Evolutionary conservation across 208 protist species (phyloP).

Genomic region (Acanthamoeba divionensis): DNA sequence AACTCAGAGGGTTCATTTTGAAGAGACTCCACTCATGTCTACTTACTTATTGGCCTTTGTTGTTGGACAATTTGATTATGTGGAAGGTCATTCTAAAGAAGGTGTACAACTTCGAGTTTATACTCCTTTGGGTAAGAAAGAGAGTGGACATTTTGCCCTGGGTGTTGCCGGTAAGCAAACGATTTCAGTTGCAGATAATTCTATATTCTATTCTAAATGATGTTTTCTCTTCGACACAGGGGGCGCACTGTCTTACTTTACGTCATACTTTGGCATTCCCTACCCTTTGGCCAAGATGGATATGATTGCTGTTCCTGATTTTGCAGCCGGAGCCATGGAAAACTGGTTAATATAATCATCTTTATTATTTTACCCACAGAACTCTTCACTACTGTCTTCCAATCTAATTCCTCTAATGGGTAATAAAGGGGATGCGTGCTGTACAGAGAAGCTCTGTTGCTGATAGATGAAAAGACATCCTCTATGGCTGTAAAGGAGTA

Average conservation of each 20-base stretch:
- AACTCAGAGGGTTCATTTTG: constrained; percentile 57
- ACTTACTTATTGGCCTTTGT: constrained; percentile 90
- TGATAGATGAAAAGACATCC: constrained; percentile 68
- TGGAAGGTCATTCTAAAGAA: constrained; percentile 73
- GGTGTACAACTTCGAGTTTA: constrained; percentile 75
- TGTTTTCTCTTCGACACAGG: not conserved
- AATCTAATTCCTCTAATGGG: not conserved
- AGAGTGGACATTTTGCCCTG: constrained; percentile 84
- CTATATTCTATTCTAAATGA: not conserved
- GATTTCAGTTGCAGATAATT: not conserved
- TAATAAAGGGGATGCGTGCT: constrained; percentile 81
- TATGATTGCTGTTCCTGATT: constrained; percentile 88
- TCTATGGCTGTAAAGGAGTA: constrained; percentile 71
- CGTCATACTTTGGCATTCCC: constrained; percentile 58
- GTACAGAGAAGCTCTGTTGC: constrained; percentile 86
- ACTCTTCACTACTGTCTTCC: not conserved
- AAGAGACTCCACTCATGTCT: constrained; percentile 80
- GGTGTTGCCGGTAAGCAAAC: constrained; percentile 75
- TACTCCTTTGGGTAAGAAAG: constrained; percentile 68
- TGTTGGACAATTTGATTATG: constrained; percentile 88
- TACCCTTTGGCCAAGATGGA: constrained; percentile 93
- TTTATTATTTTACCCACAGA: not conserved
- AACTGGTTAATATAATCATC: constrained; percentile 82
- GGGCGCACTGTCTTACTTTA: constrained; percentile 37
- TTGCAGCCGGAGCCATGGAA: constrained; percentile 93